Evolutionary conservation across 768 basidiomycete species (phyloP), one percentile per base, ranked within the genome.

Genomic region (Rhizopogon rudus): DNA sequence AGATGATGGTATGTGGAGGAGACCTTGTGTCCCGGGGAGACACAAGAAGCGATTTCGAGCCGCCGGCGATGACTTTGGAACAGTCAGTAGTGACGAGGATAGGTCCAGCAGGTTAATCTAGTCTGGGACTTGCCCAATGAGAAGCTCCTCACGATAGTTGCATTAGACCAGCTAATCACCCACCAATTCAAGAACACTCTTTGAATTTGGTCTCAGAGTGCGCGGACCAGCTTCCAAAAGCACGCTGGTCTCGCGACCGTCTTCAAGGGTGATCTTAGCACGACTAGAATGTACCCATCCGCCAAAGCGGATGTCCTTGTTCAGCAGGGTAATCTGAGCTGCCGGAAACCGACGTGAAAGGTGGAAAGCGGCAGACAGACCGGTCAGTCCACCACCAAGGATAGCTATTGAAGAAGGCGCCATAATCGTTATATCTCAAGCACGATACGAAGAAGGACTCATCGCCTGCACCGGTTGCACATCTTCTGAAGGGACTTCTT

Each of bases 141-240:
- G 53, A 43, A 58, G 22, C 37, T 53, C 17, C 45, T 57, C 40
- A 51, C 6, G 7, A 17, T n/a, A 14, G 46, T 49, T 14, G 43
- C n/a, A 33, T 16, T 22, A 20, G 17, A 39, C 25, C 22, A 42
- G 25, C 42, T 44, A 40, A 58, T 29, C 35, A 70, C 53, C 68
- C 64, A 93, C 96, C 73, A 98, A 67, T 63, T 93, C 88, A 12
- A 98, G 72, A 33, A 93, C 77, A 3, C 86, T 72, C 54, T 79
- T 81, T 6, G 88, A 81, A 50, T 84, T 84, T 0, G 95, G 92
- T 39, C 94, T 72, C 31, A 99, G 73, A 14, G 91, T 95, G 40
- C 95, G 75, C 25, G 96, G 94, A 1, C 96, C 96, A 22, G 81
- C 78, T 73, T 99, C 96, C 5, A 98, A 73, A 3, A 91, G 65